A percentile compares a stretch with the other conserved stretches of the same genome.
Conservation (phyloP, 1,139 yeast genomes). For the Kluyveromyces marxianus region DNA sequence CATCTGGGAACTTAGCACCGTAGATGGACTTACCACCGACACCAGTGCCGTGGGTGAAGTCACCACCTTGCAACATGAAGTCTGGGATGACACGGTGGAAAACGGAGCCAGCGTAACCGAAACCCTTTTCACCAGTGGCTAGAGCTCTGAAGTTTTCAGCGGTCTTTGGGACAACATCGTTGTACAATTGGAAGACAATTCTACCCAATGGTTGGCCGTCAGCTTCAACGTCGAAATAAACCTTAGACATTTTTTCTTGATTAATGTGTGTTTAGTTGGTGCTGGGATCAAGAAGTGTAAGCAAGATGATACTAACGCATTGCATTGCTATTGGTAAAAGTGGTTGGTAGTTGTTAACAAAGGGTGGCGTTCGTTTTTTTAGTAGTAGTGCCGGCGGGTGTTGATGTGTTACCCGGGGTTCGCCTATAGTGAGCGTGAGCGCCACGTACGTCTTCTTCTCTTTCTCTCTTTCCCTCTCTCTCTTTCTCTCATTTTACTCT, state of each 20-base stretch:
- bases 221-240: conserved; percentile 31
- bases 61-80: conserved; percentile 99
- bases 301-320: background rate
- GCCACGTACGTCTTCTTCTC: too few species aligned
- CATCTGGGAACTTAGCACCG: conserved; percentile 93
- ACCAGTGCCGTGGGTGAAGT: conserved; percentile 89
- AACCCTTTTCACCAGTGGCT: conserved; percentile 96
- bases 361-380: conserved; percentile 2
- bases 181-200: conserved; percentile 76
- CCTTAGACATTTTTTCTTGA: conserved; percentile 25
- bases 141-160: conserved; percentile 97
- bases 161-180: conserved; percentile 95
- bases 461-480: too few species aligned
- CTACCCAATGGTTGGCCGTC: conserved; percentile 51
- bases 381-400: background rate
- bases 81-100: conserved; percentile 99
- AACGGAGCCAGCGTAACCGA: conserved; percentile 81
- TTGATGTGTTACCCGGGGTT: background rate
- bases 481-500: too few species aligned
- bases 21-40: conserved; percentile 99
- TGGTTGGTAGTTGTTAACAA: conserved; percentile 3
- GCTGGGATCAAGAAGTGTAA: background rate
- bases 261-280: background rate
- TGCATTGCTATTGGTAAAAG: background rate
- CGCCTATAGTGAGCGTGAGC: too few species aligned